Conservation (phyloP, 352 stramenopile genomes). For the Vaucheria bursata region DNA sequence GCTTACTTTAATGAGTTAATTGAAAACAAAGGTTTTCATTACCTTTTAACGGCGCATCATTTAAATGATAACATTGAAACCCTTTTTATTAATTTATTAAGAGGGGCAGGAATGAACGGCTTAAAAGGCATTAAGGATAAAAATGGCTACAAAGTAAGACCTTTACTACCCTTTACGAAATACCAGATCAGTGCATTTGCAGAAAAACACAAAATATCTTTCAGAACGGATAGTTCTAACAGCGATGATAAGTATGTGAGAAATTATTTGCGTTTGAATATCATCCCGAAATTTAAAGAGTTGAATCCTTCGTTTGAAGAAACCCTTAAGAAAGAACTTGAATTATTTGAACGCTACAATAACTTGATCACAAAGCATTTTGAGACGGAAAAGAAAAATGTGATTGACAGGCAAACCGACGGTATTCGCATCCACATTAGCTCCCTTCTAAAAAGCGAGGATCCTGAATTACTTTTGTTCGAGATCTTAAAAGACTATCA, state of each 20-base stretch:
- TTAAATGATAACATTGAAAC: not conserved
- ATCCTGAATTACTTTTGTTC: too few species aligned
- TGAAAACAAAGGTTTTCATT: not conserved
- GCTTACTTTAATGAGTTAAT: not conserved
- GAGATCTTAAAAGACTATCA: too few species aligned
- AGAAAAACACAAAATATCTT: not conserved
- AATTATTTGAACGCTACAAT: not conserved
- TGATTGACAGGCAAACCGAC: not conserved
- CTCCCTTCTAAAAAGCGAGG: too few species aligned
- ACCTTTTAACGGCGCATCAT: slow-evolving; percentile 1
- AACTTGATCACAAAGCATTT: not conserved
- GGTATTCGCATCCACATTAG: not conserved
- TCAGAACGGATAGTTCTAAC: not conserved
- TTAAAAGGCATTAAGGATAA: not conserved
- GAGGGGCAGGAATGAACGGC: not conserved
- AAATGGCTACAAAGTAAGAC: not conserved
- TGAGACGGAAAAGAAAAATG: not conserved
- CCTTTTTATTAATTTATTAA: not conserved
- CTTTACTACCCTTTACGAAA: not conserved
- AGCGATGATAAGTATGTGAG: not conserved
- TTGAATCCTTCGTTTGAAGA: not conserved
- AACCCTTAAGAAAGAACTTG: not conserved
- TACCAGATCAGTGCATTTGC: not conserved
- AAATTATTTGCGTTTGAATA: not conserved
- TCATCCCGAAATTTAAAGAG: not conserved